Evolutionary conservation across 352 stramenopile species (phyloP).

Genomic region (Thalassiosira allenii): DNA sequence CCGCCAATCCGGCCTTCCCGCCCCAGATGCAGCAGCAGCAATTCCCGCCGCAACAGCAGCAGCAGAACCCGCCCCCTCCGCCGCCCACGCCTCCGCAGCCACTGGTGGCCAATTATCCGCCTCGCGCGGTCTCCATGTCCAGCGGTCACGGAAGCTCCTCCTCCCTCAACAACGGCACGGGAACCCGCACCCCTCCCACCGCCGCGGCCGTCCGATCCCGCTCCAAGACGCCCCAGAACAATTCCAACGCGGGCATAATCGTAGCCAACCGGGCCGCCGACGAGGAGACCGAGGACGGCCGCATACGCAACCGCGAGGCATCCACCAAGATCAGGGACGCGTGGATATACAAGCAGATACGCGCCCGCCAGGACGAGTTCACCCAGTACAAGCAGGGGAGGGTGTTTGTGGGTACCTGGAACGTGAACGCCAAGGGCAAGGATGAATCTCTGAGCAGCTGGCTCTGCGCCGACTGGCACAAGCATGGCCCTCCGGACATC

Average conservation of each 20-base stretch:
- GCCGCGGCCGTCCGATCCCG: not conserved
- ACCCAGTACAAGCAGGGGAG: conserved; percentile 78
- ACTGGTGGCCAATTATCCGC: conserved; percentile 1
- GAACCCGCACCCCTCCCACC: conserved; percentile 9
- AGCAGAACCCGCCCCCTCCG: conserved; percentile 8
- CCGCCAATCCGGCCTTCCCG: no score
- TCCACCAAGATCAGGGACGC: conserved; percentile 84
- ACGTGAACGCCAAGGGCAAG: conserved; percentile 99
- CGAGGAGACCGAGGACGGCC: conserved; percentile 84
- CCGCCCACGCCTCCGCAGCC: conserved; percentile 19
- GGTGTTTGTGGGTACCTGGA: conserved; percentile 96
- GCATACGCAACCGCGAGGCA: conserved; percentile 78
- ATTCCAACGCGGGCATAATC: conserved; percentile 35
- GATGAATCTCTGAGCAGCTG: conserved; percentile 87
- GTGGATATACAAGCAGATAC: conserved; percentile 87
- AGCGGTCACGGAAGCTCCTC: not conserved
- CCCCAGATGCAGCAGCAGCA: conserved; percentile 21
- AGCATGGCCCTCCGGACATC: conserved; percentile 86
- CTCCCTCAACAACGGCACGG: conserved; percentile 15
- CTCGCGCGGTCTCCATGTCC: not conserved
- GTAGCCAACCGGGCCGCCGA: conserved; percentile 68
- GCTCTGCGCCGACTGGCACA: conserved; percentile 82
- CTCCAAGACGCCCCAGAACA: not conserved
- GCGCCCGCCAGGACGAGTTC: conserved; percentile 77
- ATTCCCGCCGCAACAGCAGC: conserved; percentile 1